A percentile compares a stretch with the other conserved stretches of the same genome.
Conservation (phyloP, 345 rosid species). For the Euclidium syriacum region DNA sequence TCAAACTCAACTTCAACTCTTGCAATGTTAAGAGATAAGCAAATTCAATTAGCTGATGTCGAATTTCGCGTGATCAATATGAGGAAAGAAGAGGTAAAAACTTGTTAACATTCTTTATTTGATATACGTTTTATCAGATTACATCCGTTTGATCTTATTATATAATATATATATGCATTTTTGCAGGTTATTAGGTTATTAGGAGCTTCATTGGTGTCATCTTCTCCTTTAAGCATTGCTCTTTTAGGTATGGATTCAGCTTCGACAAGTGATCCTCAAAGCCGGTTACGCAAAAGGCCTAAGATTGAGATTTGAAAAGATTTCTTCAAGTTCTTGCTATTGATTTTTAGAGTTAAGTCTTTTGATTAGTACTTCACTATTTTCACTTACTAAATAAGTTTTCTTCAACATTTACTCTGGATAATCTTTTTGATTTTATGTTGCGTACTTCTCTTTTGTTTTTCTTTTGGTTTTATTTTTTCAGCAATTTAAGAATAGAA, state of each 20-base stretch:
- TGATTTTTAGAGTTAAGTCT: too few relatives aligned
- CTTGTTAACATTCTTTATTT: neutral
- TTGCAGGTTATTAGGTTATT: neutral
- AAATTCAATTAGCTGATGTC: neutral
- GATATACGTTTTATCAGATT: neutral
- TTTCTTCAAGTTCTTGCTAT: neutral
- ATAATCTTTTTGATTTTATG: too few relatives aligned
- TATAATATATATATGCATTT: neutral
- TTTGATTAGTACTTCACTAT: too few relatives aligned
- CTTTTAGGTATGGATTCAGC: neutral
- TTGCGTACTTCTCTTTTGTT: too few relatives aligned
- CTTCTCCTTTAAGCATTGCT: neutral
- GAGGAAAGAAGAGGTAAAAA: neutral
- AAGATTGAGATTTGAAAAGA: conserved; percentile 3
- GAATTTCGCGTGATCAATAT: neutral
- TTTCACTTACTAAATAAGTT: too few relatives aligned
- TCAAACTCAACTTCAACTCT: neutral
- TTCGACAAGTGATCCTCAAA: conserved; percentile 1
- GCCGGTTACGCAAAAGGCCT: neutral
- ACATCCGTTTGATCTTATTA: neutral
- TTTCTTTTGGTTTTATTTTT: too few relatives aligned
- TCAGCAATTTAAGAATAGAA: too few relatives aligned
- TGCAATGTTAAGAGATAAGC: neutral
- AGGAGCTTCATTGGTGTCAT: conserved; percentile 1
- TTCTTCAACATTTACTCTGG: neutral